A percentile compares a stretch with the other conserved stretches of the same genome.
Conservation (phyloP, 192 early-diverging fungal species). For the Coemansia sp. region DNA sequence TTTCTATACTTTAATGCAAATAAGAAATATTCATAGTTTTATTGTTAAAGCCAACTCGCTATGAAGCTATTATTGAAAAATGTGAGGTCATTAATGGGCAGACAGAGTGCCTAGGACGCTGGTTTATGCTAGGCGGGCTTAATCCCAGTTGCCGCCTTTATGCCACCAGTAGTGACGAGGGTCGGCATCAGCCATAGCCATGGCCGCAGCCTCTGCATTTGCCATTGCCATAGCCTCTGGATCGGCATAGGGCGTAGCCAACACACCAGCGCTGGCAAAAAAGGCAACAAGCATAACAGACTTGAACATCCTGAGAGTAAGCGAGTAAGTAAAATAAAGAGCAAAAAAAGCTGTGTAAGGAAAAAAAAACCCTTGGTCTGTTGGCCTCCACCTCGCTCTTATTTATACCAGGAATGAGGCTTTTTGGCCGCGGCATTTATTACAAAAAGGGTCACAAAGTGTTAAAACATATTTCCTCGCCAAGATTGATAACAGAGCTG, state of each 20-base stretch:
- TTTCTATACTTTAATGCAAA: background rate
- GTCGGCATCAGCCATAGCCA: background rate
- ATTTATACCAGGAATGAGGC: background rate
- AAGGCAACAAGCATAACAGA: background rate
- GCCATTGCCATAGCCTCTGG: background rate
- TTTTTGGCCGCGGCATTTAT: background rate
- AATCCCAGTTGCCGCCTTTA: background rate
- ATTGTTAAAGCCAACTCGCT: background rate
- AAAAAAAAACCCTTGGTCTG: background rate
- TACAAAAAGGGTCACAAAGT: background rate
- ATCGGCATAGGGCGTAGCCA: background rate
- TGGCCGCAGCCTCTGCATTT: background rate
- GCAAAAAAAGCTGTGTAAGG: background rate
- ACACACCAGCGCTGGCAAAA: background rate
- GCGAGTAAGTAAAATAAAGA: background rate
- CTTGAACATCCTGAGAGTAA: background rate
- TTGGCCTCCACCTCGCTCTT: background rate
- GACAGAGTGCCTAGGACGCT: too few relatives aligned
- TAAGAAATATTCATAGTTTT: background rate
- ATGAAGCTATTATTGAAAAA: background rate
- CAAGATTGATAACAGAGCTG: background rate
- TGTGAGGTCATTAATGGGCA: background rate
- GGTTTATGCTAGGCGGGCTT: background rate
- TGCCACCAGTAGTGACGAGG: background rate
- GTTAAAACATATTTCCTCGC: background rate